Conservation (phyloP, 306 rosid species). For the Arachis hypogaea region DNA sequence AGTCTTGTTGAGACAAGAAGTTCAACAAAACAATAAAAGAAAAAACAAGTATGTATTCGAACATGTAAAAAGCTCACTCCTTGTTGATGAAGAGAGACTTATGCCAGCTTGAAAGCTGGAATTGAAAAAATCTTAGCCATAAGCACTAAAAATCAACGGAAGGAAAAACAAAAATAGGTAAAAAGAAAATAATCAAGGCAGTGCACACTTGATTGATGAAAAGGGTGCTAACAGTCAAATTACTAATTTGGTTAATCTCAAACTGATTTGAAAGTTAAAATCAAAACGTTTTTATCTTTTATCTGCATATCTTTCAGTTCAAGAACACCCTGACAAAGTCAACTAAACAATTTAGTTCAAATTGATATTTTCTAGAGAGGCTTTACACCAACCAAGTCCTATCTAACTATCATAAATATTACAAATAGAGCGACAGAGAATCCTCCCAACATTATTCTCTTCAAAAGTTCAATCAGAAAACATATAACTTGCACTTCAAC, state of each 20-base stretch:
- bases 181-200: conserved; percentile 16
- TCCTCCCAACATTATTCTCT: not conserved
- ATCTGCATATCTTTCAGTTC: not conserved
- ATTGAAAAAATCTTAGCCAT: not conserved
- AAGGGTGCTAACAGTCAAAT: conserved; percentile 19
- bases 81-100: no score
- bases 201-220: not conserved
- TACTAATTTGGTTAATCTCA: conserved; percentile 9
- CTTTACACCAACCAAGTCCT: conserved; percentile 18
- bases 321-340: conserved; percentile 34
- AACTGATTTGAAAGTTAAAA: conserved; percentile 14
- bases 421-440: not conserved
- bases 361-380: not conserved
- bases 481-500: conserved; percentile 25
- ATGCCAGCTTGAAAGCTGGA: no score
- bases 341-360: conserved; percentile 15
- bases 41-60: no score
- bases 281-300: not conserved
- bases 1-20: no score
- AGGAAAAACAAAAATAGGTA: no score
- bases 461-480: no score
- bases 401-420: not conserved
- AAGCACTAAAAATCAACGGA: not conserved
- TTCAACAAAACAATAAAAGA: no score
- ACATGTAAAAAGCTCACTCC: no score